Evolutionary conservation across 2,329 filamentous ascomycete species (phyloP).

Genomic region (Fusarium duplospermum): DNA sequence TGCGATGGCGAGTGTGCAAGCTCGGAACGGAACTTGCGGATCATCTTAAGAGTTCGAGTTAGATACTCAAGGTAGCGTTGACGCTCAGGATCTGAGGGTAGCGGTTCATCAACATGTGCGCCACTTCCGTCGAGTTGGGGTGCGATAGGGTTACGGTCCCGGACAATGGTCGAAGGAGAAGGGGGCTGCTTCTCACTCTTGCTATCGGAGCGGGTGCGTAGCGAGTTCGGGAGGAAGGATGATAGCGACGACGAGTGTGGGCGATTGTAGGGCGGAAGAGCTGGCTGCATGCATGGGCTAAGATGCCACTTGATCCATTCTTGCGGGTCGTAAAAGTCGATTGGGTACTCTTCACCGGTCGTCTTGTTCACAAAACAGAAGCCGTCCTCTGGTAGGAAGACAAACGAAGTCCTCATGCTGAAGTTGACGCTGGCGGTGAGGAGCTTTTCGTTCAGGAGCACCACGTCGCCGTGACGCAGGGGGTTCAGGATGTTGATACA

Average conservation of each 20-base stretch:
- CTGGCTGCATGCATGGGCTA: constrained; percentile 79
- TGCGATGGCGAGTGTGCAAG: constrained; percentile 71
- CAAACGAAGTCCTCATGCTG: constrained; percentile 86
- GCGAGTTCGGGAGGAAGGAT: constrained; percentile 58
- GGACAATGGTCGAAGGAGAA: constrained; percentile 39
- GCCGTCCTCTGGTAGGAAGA: constrained; percentile 86
- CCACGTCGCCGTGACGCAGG: constrained; percentile 90
- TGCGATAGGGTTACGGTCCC: constrained; percentile 50
- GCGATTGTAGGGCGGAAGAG: constrained; percentile 68
- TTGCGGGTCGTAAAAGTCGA: constrained; percentile 85
- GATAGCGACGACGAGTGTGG: constrained; percentile 58
- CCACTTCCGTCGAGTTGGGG: constrained; percentile 42
- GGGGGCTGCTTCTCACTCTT: constrained; percentile 49
- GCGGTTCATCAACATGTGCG: constrained; percentile 35
- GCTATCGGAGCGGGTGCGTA: constrained; percentile 59
- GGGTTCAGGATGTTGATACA: constrained; percentile 94
- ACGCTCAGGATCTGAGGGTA: constrained; percentile 43
- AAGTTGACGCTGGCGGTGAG: constrained; percentile 95
- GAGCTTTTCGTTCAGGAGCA: constrained; percentile 88
- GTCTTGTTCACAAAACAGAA: constrained; percentile 87
- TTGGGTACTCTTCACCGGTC: constrained; percentile 81
- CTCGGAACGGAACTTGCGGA: constrained; percentile 80
- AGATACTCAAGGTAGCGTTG: constrained; percentile 72
- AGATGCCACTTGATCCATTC: constrained; percentile 83
- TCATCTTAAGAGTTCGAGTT: constrained; percentile 76